These are phyloP conservation scores for Dryas alaskensis DNA, from an alignment of 306 rosid genomes.

Conservation along the genomic window DNA sequence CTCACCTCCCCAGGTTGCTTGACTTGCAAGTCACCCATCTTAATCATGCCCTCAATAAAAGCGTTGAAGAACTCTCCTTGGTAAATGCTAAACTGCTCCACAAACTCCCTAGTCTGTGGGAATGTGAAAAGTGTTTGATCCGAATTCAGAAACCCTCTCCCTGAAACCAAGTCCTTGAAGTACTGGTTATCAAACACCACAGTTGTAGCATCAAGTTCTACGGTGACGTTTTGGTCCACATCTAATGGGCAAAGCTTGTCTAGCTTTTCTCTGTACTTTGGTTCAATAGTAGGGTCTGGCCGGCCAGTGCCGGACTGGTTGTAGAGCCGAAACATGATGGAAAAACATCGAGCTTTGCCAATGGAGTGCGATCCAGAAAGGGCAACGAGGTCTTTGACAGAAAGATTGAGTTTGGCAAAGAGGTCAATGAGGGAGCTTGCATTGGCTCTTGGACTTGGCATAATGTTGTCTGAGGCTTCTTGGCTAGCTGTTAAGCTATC, in stretches of 20 bases:
- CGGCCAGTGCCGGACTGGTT: constrained; percentile 72
- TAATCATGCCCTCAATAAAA: constrained; percentile 71
- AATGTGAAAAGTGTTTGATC: constrained; percentile 83
- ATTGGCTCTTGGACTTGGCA: constrained; percentile 93
- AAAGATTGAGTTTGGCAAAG: constrained; percentile 47
- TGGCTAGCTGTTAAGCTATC: constrained; percentile 76
- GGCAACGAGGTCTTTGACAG: constrained; percentile 65
- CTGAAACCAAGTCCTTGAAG: constrained; percentile 77
- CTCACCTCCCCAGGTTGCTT: constrained; percentile 72
- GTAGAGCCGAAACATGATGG: constrained; percentile 87
- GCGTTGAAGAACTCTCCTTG: constrained; percentile 52
- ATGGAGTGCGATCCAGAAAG: constrained; percentile 92
- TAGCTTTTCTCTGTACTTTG: constrained; percentile 44
- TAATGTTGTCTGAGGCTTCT: constrained; percentile 59
- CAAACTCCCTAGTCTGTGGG: constrained; percentile 40
- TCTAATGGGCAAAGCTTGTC: constrained; percentile 51
- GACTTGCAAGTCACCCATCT: constrained; percentile 79
- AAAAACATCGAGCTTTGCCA: constrained; percentile 84
- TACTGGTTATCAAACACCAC: constrained; percentile 69
- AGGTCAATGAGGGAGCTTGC: constrained; percentile 66
- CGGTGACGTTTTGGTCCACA: constrained; percentile 76
- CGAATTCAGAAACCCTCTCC: constrained; percentile 81
- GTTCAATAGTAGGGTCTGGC: constrained; percentile 75
- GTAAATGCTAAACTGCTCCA: constrained; percentile 42
- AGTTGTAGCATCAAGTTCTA: constrained; percentile 74